These are phyloP conservation scores for Russula compacta DNA, from an alignment of 768 basidiomycete genomes.

Conservation along the genomic window DNA sequence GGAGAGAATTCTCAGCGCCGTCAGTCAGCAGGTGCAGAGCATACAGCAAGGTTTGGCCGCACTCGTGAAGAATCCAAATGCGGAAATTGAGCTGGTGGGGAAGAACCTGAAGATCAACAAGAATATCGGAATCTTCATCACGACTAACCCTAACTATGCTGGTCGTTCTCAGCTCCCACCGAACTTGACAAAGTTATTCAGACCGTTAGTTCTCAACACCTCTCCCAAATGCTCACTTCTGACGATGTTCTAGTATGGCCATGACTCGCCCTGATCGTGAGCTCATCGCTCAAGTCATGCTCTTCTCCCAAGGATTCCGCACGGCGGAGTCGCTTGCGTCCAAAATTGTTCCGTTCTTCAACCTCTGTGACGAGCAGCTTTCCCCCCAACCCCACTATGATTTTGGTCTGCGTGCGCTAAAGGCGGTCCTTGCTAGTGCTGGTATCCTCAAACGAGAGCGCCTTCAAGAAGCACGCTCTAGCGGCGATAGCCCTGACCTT, in stretches of 20 bases:
- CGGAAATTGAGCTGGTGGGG: constrained; percentile 92
- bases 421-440: constrained; percentile 92
- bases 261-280: constrained; percentile 99
- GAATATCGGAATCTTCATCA: constrained; percentile 99
- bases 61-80: constrained; percentile 72
- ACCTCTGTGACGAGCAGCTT: constrained; percentile 93
- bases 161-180: constrained; percentile 88
- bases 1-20: constrained; percentile 94
- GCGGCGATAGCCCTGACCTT: constrained; percentile 34
- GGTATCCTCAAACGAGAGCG: constrained; percentile 96
- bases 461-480: constrained; percentile 38
- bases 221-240: neutral
- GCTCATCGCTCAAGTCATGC: constrained; percentile 98
- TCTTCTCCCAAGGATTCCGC: constrained; percentile 98
- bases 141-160: constrained; percentile 97
- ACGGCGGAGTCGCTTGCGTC: constrained; percentile 96
- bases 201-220: constrained; percentile 53
- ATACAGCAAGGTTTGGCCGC: constrained; percentile 94
- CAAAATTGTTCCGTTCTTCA: constrained; percentile 99
- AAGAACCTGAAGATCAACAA: constrained; percentile 88
- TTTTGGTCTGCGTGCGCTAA: constrained; percentile 95
- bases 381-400: constrained; percentile 98
- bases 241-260: constrained; percentile 61
- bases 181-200: constrained; percentile 85
- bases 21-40: constrained; percentile 97